Evolutionary conservation across 208 protist species (phyloP).

Genomic region (Phytomonas francai): DNA sequence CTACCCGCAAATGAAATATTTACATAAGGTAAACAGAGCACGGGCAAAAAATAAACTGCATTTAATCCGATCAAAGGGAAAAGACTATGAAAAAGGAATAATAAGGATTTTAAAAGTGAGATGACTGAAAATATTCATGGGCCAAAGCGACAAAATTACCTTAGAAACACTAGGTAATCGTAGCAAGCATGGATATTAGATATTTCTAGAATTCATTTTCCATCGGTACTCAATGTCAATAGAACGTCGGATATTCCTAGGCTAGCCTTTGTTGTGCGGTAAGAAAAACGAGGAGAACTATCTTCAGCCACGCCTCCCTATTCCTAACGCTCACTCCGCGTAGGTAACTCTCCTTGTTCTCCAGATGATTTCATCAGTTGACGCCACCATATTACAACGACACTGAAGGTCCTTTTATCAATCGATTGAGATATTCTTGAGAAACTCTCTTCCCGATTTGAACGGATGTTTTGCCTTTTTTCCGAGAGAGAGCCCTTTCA

Average conservation of each 20-base stretch:
- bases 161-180: neutral
- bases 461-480: neutral
- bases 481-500: neutral
- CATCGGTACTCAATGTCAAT: neutral
- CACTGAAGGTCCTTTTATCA: neutral
- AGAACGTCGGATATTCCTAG: neutral
- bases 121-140: neutral
- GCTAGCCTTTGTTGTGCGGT: neutral
- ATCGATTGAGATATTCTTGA: neutral
- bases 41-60: neutral
- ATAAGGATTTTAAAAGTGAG: constrained; percentile 1
- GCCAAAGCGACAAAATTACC: neutral
- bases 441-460: neutral
- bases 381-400: neutral
- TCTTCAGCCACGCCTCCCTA: neutral
- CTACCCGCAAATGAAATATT: neutral
- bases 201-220: neutral
- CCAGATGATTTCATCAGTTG: neutral
- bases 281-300: neutral
- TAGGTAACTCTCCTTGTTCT: neutral
- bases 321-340: neutral
- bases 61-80: constrained; percentile 5
- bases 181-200: neutral
- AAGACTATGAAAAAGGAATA: neutral
- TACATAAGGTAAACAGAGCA: constrained; percentile 1